Percentiles rank a stretch among this genome's conserved stretches.
These are phyloP conservation scores for Colletotrichum lindemuthianum DNA, from an alignment of 2,329 filamentous ascomycete species.

Conservation along the genomic window DNA sequence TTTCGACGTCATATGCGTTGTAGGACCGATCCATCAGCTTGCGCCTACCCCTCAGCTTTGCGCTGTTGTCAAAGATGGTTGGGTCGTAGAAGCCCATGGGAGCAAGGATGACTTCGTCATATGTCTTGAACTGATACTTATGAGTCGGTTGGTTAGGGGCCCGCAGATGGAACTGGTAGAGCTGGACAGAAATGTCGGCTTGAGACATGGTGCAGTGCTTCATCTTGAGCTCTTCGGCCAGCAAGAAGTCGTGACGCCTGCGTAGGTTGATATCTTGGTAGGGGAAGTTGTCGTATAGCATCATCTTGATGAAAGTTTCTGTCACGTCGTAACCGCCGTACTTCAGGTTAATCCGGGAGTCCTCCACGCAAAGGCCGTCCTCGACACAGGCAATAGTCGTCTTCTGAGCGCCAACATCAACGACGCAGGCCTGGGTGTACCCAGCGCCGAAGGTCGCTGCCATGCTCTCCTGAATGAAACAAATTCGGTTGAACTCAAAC, in stretches of 20 bases:
- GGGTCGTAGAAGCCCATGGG: conserved; percentile 96
- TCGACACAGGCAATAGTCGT: conserved; percentile 97
- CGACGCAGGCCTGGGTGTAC: conserved; percentile 92
- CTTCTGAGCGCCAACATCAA: conserved; percentile 97
- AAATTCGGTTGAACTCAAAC: conserved; percentile 89
- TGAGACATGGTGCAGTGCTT: conserved; percentile 94
- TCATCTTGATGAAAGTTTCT: conserved; percentile 96
- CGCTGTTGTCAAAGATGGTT: conserved; percentile 81
- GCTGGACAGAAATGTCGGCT: conserved; percentile 86
- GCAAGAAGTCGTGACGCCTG: conserved; percentile 88
- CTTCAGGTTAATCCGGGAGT: conserved; percentile 94
- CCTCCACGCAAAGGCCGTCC: conserved; percentile 93
- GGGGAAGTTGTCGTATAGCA: conserved; percentile 95
- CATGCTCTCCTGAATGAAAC: conserved; percentile 95
- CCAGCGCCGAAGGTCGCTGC: conserved; percentile 95
- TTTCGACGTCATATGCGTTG: conserved; percentile 89
- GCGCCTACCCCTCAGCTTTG: conserved; percentile 82
- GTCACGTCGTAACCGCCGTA: conserved; percentile 94
- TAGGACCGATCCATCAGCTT: conserved; percentile 88
- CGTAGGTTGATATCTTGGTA: conserved; percentile 94
- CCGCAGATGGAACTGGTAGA: conserved; percentile 90
- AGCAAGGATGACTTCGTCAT: conserved; percentile 94
- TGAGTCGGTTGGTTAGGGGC: conserved; percentile 87
- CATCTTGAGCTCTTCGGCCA: conserved; percentile 95
- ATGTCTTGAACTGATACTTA: conserved; percentile 96